Conservation (phyloP, 345 rosid species). For the Eucalyptus urophylla region DNA sequence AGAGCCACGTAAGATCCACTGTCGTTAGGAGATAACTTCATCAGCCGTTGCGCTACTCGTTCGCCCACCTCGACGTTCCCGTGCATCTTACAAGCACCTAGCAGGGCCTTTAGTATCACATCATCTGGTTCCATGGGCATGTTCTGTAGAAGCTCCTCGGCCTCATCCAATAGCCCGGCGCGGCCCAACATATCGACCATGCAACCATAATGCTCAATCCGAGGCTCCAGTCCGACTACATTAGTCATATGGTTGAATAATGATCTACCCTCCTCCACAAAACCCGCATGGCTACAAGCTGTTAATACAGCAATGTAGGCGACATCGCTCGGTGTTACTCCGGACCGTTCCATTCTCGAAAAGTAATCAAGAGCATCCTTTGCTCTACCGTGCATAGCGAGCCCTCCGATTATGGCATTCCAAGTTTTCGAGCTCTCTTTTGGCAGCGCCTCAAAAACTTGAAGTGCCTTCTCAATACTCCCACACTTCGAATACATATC, state of each 20-base stretch:
- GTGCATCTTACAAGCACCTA: conserved; percentile 57
- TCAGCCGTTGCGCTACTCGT: conserved; percentile 32
- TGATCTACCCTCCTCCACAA: conserved; percentile 42
- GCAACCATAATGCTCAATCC: conserved; percentile 65
- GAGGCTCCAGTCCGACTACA: conserved; percentile 40
- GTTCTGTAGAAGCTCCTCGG: conserved; percentile 42
- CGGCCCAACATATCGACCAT: conserved; percentile 72
- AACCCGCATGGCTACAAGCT: conserved; percentile 64
- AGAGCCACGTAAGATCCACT: conserved; percentile 65
- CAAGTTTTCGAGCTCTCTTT: conserved; percentile 43
- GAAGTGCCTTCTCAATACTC: conserved; percentile 43
- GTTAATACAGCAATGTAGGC: conserved; percentile 39
- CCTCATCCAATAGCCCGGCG: conserved; percentile 44
- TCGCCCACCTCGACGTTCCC: conserved; percentile 43
- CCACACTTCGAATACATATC: conserved; percentile 82
- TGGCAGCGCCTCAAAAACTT: conserved; percentile 34
- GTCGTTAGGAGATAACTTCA: conserved; percentile 45
- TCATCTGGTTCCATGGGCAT: conserved; percentile 53
- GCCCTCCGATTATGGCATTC: conserved; percentile 58
- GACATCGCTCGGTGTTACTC: conserved; percentile 37
- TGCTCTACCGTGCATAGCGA: conserved; percentile 55
- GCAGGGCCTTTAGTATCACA: conserved; percentile 57
- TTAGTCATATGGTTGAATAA: conserved; percentile 41
- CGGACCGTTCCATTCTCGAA: conserved; percentile 24
- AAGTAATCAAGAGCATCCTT: conserved; percentile 40